Base-by-base conservation (phyloP, 371 early-diverging fungal species). In the Mortierella sp. region DNA sequence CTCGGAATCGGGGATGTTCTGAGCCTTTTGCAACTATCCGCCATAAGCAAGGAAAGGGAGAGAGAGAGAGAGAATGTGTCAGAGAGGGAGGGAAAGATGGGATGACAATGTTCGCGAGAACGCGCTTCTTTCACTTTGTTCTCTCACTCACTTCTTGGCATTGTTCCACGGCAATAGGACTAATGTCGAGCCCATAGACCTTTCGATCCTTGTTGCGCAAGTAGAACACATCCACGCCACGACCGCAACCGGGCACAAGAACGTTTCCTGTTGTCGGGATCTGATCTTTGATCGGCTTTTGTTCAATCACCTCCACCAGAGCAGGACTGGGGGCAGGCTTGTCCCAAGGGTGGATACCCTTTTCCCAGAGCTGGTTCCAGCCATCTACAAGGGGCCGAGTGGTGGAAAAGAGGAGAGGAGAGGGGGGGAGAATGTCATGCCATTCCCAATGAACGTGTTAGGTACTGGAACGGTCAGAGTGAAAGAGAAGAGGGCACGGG, bases 211-310 rank as follows among this genome's bases (percentile, higher is more conserved):
- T 76, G 27, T 79, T 82, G 6, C 92, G 86, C 28, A 95, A 80
- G 51, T 85, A 88, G 67, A 90, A 78, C 25, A 91, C 93, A 67
- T 95, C 95, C 70, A 91, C 90, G 27, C 94, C 92, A 27, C 87
- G 79, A 9, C 96, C 96, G 57, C 95, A 95, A 16, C 95, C 96
- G 2, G 96, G 95, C 27, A 96, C 93, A 13, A 96, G 82, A 21
- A 82, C 90, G 43, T 67, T 74, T 25, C 89, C 91, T n/a, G 74
- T 47, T 17, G 76, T 44, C 39, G 91, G 91, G 40, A 92, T 79
- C 50, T 86, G 71, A 14, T 83, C 69, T 14, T 76, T 46, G 17
- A 81, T 73, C 10, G 83, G 80, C 47, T 85, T 84, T 45, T 88
- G 82, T 19, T 86, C 81, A 24, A 92, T 67, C 34, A 93, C 83